Evolutionary conservation across 345 rosid genomes (phyloP).

Genomic region (Cardamine occulta): DNA sequence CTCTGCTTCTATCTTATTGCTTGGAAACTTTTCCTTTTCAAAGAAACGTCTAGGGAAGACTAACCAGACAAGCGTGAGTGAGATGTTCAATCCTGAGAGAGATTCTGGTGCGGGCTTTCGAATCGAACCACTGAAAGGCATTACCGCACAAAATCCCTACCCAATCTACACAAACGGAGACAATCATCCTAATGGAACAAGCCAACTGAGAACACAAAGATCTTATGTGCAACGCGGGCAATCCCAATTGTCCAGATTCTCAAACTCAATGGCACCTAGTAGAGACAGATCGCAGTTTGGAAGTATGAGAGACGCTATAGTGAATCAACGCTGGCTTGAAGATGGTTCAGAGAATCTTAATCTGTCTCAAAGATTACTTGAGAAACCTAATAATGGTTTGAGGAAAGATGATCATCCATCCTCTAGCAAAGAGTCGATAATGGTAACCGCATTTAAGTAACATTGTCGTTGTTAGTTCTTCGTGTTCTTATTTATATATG

Average conservation of each 20-base stretch:
- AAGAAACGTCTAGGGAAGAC: conserved; percentile 60
- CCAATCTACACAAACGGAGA: conserved; percentile 44
- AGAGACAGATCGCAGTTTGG: conserved; percentile 67
- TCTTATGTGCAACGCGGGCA: conserved; percentile 52
- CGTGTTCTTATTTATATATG: neutral
- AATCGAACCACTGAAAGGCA: conserved; percentile 51
- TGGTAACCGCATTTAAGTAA: conserved; percentile 44
- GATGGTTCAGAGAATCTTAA: conserved; percentile 48
- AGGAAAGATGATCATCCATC: conserved; percentile 53
- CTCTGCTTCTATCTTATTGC: conserved; percentile 32
- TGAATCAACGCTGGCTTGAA: conserved; percentile 51
- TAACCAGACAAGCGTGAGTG: conserved; percentile 51
- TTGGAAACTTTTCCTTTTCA: neutral
- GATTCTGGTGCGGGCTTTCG: conserved; percentile 56
- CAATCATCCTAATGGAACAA: conserved; percentile 36
- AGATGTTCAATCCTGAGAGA: conserved; percentile 50
- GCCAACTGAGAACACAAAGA: conserved; percentile 53
- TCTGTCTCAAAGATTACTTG: conserved; percentile 57
- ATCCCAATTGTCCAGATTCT: conserved; percentile 68
- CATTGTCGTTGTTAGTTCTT: neutral
- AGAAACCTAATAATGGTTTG: conserved; percentile 47
- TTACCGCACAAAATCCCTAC: conserved; percentile 34
- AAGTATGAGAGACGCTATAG: conserved; percentile 48
- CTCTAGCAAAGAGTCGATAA: conserved; percentile 39
- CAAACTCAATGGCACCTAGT: conserved; percentile 70